A percentile compares a stretch with the other conserved stretches of the same genome.
phyloP scores from a whole-genome alignment of 2,329 filamentous ascomycete genomes.

The Macrophomina tecta region DNA sequence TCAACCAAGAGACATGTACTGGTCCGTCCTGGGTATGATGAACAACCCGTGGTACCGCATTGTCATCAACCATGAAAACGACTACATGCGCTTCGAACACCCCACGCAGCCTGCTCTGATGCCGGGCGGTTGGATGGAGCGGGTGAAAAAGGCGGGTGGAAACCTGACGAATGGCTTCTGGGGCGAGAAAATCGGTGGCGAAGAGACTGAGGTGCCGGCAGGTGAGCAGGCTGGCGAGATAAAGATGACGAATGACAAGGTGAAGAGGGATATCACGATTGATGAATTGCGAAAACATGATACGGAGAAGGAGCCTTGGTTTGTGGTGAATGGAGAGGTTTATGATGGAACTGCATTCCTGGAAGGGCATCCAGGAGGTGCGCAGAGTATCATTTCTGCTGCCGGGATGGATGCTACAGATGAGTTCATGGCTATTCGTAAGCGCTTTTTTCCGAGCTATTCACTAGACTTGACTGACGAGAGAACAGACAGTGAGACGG shows the following conservation, averaged over 20 bases:
- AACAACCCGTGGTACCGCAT: constrained; percentile 95
- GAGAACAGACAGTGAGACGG: constrained; percentile 80
- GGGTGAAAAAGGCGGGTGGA: constrained; percentile 81
- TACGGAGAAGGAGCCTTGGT: constrained; percentile 74
- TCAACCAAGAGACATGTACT: constrained; percentile 93
- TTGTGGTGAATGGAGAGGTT: constrained; percentile 85
- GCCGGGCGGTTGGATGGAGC: constrained; percentile 91
- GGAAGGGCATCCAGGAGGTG: constrained; percentile 83
- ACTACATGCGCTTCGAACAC: constrained; percentile 78
- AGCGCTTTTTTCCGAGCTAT: constrained; percentile 48
- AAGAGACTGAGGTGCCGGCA: constrained; percentile 48
- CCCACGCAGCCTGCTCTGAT: constrained; percentile 81
- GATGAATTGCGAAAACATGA: constrained; percentile 75
- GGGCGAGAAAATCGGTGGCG: constrained; percentile 73
- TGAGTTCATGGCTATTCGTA: constrained; percentile 91
- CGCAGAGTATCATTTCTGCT: constrained; percentile 79
- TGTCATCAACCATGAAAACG: constrained; percentile 71
- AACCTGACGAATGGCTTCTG: constrained; percentile 82
- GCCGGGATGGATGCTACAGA: constrained; percentile 85
- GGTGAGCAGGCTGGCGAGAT: constrained; percentile 68
- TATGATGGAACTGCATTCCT: constrained; percentile 86
- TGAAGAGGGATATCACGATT: constrained; percentile 69
- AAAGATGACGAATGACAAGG: constrained; percentile 74
- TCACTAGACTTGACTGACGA: constrained; percentile 34
- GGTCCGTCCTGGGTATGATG: constrained; percentile 96